Conservation (phyloP, 2,329 filamentous ascomycete genomes). For the Dryadomyces quercivorus region DNA sequence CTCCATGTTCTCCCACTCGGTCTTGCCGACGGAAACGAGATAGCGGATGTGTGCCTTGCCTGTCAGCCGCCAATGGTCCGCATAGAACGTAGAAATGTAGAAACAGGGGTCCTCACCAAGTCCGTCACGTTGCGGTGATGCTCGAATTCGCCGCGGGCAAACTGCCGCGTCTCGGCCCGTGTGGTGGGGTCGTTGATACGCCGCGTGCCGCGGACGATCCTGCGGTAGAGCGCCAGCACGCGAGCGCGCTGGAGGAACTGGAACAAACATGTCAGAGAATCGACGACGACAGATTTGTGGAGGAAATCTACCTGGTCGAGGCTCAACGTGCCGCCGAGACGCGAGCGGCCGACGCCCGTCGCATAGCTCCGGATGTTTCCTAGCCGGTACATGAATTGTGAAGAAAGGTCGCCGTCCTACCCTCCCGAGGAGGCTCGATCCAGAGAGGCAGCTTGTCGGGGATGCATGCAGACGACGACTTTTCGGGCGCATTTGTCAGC, state of each 20-base stretch:
- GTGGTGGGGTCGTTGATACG: constrained; percentile 38
- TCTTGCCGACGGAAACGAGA: constrained; percentile 51
- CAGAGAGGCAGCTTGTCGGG: background rate
- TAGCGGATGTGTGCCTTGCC: constrained; percentile 46
- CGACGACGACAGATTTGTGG: background rate
- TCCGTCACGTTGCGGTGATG: constrained; percentile 44
- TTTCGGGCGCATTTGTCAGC: background rate
- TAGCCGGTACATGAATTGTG: background rate
- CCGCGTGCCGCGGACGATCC: constrained; percentile 41
- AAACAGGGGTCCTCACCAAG: constrained; percentile 29
- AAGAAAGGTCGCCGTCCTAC: background rate
- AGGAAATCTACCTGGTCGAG: constrained; percentile 42
- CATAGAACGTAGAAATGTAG: background rate
- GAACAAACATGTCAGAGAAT: background rate
- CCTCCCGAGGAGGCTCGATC: background rate
- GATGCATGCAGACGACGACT: background rate
- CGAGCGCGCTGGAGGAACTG: constrained; percentile 48
- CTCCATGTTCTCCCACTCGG: constrained; percentile 53
- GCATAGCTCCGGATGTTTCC: constrained; percentile 19
- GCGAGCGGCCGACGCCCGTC: constrained; percentile 20
- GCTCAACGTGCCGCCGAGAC: constrained; percentile 31
- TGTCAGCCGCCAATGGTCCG: background rate
- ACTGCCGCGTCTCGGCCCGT: constrained; percentile 41
- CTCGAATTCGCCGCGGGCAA: constrained; percentile 49
- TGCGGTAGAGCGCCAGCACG: constrained; percentile 45